Conservation (phyloP, 257 asterid genomes). For the Fraxinus americana region DNA sequence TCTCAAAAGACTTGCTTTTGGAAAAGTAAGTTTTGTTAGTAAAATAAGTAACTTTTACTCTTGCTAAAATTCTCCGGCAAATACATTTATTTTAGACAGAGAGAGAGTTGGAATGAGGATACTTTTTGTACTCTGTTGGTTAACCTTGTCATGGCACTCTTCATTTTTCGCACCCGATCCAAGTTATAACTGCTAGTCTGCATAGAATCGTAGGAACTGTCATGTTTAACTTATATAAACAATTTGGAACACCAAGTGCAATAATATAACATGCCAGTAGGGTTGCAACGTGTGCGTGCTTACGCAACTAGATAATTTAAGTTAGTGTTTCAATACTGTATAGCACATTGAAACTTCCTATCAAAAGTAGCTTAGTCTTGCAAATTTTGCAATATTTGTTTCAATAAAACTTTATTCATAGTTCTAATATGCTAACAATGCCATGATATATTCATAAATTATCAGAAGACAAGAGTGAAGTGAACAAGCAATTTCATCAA, state of each 20-base stretch:
- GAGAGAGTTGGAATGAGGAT: constrained; percentile 13
- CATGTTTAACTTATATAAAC: neutral
- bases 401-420: neutral
- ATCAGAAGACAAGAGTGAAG: neutral
- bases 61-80: neutral
- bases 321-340: neutral
- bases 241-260: neutral
- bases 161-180: constrained; percentile 85
- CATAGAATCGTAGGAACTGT: constrained; percentile 18
- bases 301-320: neutral
- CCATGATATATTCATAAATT: neutral
- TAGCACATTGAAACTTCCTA: neutral
- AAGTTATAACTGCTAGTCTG: constrained; percentile 82
- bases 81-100: neutral
- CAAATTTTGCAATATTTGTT: neutral
- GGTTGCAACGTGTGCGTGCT: neutral
- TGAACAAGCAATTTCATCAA: neutral
- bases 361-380: neutral
- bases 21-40: neutral
- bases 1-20: neutral
- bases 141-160: constrained; percentile 84
- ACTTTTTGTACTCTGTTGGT: constrained; percentile 89
- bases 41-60: neutral
- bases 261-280: neutral
- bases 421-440: neutral